phyloP scores from a whole-genome alignment of 495 filamentous ascomycete species.

The Neurospora sp. region DNA sequence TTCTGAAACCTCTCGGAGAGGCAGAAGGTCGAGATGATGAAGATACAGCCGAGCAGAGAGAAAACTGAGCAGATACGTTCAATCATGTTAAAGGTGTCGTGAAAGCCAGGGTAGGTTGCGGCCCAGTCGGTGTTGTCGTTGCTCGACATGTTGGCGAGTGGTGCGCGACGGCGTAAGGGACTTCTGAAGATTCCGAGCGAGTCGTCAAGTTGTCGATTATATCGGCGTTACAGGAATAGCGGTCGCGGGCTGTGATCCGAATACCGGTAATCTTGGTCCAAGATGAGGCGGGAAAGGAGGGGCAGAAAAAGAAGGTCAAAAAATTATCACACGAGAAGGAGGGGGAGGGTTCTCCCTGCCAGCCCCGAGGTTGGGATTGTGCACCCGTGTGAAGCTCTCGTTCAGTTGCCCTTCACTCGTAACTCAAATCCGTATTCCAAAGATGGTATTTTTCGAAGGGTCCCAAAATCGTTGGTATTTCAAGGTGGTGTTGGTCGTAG shows the following conservation, averaged over 20 bases:
- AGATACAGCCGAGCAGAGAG: constrained; percentile 60
- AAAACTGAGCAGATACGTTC: constrained; percentile 60
- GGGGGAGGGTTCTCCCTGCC: background rate
- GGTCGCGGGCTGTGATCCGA: background rate
- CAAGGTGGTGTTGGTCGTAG: background rate
- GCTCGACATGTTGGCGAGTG: background rate
- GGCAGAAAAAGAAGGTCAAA: background rate
- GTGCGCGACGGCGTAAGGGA: background rate
- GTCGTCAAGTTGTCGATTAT: background rate
- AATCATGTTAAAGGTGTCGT: constrained; percentile 44
- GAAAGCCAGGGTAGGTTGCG: background rate
- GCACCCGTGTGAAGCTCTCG: background rate
- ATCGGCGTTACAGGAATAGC: background rate
- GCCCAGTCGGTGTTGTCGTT: background rate
- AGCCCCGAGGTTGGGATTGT: background rate
- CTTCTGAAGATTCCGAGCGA: background rate
- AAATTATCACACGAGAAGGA: background rate
- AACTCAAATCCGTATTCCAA: background rate
- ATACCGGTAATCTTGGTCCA: background rate
- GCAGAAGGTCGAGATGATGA: constrained; percentile 66
- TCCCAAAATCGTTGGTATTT: background rate
- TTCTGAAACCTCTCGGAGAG: constrained; percentile 55
- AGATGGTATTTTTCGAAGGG: background rate
- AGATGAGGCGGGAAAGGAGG: background rate
- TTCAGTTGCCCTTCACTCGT: background rate